Conservation (phyloP, 148 eudicot genomes). For the Rhododendron ferrugineum region DNA sequence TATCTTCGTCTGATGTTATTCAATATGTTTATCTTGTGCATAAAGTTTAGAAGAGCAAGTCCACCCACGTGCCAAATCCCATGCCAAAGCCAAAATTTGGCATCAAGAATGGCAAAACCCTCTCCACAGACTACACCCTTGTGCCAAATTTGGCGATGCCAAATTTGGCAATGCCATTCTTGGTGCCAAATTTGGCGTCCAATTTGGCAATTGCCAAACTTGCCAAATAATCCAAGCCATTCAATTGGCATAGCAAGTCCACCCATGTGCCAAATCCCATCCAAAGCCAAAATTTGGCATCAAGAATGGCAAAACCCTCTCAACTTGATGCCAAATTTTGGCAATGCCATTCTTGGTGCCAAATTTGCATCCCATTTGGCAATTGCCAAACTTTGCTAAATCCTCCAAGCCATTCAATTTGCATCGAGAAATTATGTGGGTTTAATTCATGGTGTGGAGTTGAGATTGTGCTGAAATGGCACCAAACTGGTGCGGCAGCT, state of each 20-base stretch:
- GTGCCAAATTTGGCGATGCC: too few relatives aligned
- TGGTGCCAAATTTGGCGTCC: not conserved
- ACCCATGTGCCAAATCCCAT: not conserved
- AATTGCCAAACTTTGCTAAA: too few relatives aligned
- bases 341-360: too few relatives aligned
- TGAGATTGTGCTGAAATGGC: too few relatives aligned
- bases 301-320: not conserved
- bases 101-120: not conserved
- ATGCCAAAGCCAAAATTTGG: not conserved
- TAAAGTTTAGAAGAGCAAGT: not conserved
- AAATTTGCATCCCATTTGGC: too few relatives aligned
- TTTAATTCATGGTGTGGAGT: too few relatives aligned
- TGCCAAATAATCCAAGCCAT: not conserved
- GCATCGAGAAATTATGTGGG: too few relatives aligned
- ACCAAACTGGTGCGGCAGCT: too few relatives aligned
- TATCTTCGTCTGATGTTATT: not conserved
- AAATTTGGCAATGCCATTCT: not conserved
- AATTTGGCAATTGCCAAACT: not conserved
- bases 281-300: not conserved
- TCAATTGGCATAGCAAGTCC: not conserved
- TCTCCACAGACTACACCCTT: too few relatives aligned
- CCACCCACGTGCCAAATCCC: not conserved
- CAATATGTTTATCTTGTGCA: not conserved
- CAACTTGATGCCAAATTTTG: not conserved
- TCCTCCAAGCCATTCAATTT: too few relatives aligned